Evolutionary conservation across 169 alveolate genomes (phyloP), one percentile per base, ranked within the genome.

Genomic region (Babesia gibsoni): DNA sequence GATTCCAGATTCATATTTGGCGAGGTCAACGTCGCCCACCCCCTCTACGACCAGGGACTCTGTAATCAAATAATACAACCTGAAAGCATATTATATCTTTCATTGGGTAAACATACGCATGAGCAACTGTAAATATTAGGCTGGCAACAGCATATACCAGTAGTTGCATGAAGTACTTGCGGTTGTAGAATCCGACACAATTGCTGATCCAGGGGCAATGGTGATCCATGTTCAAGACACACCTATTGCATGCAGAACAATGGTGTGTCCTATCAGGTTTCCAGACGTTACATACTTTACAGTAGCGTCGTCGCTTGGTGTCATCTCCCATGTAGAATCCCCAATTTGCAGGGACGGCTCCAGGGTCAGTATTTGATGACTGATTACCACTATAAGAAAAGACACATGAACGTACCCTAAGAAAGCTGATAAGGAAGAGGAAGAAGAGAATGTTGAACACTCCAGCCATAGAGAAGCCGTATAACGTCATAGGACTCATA

Each of bases 181-280:
- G 84, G 88, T 97, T 97, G 84, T 92, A 93, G 89, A 94, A 96
- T 10, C 99, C 99, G 35, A 97, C 96, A 82, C 99, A 97, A 77
- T 96, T 97, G 83, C 94, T 95, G 41, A 97, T 94, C 99, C 99
- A 97, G 25, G 99, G 99, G 75, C 99, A 97, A 73, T 97, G 99
- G 84, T 97, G 99, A 58, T 97, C 99, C 99, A 97, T 96, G 73
- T 94, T 94, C 72, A 96, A 84, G 22, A 96, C 98, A 81, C 95
- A 97, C 67, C 97, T 81, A 77, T 95, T 94, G 82, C 99, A 96
- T 12, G 92, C 93, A 5, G 98, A 94, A 80, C 99, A 97, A 82
- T 97, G 99, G 72, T 96, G 99, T 18, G 99, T 94, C 61, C 99
- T 88, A 67, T 96, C 99, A 0, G 99, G 99, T 77, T 96, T 96